These are phyloP conservation scores for Trypanosoma cruzi DNA, from an alignment of 208 protist genomes.

Conservation along the genomic window DNA sequence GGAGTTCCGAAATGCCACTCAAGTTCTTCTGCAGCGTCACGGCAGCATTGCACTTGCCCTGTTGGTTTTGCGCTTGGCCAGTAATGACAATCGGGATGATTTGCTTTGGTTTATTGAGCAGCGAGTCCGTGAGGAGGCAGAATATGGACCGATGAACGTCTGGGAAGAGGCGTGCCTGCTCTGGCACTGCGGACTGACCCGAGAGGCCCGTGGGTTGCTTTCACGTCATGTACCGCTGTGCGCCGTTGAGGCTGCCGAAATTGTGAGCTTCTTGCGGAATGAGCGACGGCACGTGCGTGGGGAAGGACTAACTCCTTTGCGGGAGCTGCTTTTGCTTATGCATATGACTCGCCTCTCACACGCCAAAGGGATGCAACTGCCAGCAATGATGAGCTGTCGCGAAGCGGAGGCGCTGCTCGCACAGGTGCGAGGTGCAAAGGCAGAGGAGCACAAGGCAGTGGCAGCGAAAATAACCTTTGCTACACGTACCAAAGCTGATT, in stretches of 20 bases:
- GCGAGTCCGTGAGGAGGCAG: conserved; percentile 19
- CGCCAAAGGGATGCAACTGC: conserved; percentile 48
- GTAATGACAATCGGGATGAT: conserved; percentile 27
- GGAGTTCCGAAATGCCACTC: conserved; percentile 78
- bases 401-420: conserved; percentile 52
- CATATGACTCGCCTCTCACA: conserved; percentile 15
- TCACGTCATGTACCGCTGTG: neutral
- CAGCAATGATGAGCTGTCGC: conserved; percentile 48
- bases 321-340: conserved; percentile 16
- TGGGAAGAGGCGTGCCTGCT: conserved; percentile 66
- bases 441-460: neutral
- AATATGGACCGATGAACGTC: conserved; percentile 39
- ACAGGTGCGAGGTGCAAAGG: conserved; percentile 19
- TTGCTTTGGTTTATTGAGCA: conserved; percentile 43
- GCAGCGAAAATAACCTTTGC: neutral
- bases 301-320: neutral
- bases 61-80: conserved; percentile 69
- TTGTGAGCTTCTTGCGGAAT: conserved; percentile 15
- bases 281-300: conserved; percentile 6
- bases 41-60: conserved; percentile 69
- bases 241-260: conserved; percentile 17
- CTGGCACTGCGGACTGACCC: conserved; percentile 49
- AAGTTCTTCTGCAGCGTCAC: conserved; percentile 85
- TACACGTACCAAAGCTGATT: conserved; percentile 56
- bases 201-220: conserved; percentile 11